Percentiles rank a stretch among this genome's conserved stretches.
These are phyloP conservation scores for Calycina marina DNA, from an alignment of 2,329 filamentous ascomycete genomes.

Conservation along the genomic window DNA sequence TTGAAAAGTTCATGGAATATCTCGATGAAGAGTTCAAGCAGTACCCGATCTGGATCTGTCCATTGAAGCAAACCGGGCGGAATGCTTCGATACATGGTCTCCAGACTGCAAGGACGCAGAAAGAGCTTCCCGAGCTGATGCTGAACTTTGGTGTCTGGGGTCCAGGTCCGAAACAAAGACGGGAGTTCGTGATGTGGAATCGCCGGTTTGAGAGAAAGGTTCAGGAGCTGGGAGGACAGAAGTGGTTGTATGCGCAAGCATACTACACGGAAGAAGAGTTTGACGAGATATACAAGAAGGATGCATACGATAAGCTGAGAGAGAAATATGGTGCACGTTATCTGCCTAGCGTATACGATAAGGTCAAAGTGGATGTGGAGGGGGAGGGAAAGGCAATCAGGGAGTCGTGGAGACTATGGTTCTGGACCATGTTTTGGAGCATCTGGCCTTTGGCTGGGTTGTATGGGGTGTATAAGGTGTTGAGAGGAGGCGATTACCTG, in stretches of 20 bases:
- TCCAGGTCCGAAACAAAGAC: slow-evolving; percentile 41
- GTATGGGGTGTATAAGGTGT: slow-evolving; percentile 17
- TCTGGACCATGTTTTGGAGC: slow-evolving; percentile 17
- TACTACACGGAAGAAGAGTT: slow-evolving; percentile 64
- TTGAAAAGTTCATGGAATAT: slow-evolving; percentile 34
- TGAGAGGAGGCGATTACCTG: slow-evolving; percentile 18
- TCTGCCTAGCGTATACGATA: slow-evolving; percentile 60
- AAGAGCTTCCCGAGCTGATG: slow-evolving; percentile 29
- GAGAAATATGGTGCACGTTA: slow-evolving; percentile 45
- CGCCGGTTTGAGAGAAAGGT: slow-evolving; percentile 56
- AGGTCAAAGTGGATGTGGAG: slow-evolving; percentile 43
- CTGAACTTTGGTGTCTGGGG: slow-evolving; percentile 67
- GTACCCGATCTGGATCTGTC: slow-evolving; percentile 39
- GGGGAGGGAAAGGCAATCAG: slow-evolving; percentile 13
- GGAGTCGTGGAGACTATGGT: slow-evolving; percentile 22
- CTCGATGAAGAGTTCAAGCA: slow-evolving; percentile 25
- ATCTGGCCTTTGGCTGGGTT: slow-evolving; percentile 21
- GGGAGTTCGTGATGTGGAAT: slow-evolving; percentile 53
- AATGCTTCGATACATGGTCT: slow-evolving; percentile 9
- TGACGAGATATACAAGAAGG: slow-evolving; percentile 43
- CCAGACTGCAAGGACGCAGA: slow-evolving; percentile 9
- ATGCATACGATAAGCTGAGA: slow-evolving; percentile 47
- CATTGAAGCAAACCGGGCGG: slow-evolving; percentile 24
- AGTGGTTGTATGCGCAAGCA: slow-evolving; percentile 52
- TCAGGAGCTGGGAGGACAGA: slow-evolving; percentile 55